Evolutionary conservation across 2,329 filamentous ascomycete genomes (phyloP).

Genomic region (Epicoccum sorghinum): DNA sequence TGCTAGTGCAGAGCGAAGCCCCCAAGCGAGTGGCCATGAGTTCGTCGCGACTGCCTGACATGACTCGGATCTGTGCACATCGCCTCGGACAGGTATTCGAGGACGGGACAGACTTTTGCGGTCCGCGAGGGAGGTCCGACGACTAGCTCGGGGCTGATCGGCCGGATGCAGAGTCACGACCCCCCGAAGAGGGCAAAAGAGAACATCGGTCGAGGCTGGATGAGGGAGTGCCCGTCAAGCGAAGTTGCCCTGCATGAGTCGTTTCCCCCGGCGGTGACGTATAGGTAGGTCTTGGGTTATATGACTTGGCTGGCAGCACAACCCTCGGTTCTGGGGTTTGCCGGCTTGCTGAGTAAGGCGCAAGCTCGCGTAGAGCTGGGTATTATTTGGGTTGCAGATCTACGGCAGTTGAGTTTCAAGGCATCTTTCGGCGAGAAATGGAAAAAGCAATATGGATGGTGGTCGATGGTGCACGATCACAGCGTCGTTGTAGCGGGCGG

Average conservation of each 20-base stretch:
- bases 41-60: neutral
- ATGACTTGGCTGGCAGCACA: neutral
- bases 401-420: no score
- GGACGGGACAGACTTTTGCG: neutral
- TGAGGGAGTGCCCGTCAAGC: neutral
- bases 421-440: no score
- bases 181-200: neutral
- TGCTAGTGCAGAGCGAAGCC: conserved; percentile 1
- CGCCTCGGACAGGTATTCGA: neutral
- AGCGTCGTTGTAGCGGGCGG: no score
- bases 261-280: neutral
- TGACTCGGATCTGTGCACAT: conserved; percentile 8
- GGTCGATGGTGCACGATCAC: no score
- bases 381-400: no score
- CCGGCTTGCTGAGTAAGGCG: no score
- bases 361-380: no score
- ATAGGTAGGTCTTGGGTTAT: neutral
- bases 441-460: no score
- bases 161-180: conserved; percentile 3
- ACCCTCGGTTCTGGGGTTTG: no score
- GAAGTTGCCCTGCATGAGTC: neutral
- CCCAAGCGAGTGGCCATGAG: neutral
- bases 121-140: neutral
- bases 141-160: conserved; percentile 4
- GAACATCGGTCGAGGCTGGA: neutral